Evolutionary conservation across 2,329 filamentous ascomycete genomes (phyloP).

Genomic region (Diplodia seriata): DNA sequence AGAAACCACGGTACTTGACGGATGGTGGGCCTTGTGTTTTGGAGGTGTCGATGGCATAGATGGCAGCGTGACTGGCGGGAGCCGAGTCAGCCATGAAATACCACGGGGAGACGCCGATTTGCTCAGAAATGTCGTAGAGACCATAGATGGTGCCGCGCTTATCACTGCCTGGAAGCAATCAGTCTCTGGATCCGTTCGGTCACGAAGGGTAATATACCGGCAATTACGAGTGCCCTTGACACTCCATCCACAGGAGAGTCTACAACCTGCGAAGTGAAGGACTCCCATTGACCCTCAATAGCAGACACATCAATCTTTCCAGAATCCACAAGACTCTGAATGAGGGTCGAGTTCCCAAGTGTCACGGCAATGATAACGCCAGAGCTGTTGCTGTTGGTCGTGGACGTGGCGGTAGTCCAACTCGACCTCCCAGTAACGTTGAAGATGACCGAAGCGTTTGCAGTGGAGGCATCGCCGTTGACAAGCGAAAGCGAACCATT

Average conservation of each 20-base stretch:
- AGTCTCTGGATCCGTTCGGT: not conserved
- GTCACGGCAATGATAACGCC: conserved; percentile 71
- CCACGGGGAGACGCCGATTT: conserved; percentile 76
- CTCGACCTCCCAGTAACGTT: conserved; percentile 49
- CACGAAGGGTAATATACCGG: conserved; percentile 46
- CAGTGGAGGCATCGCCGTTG: conserved; percentile 56
- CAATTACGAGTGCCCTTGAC: conserved; percentile 68
- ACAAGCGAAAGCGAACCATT: conserved; percentile 64
- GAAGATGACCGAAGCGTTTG: conserved; percentile 49
- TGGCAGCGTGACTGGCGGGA: conserved; percentile 56
- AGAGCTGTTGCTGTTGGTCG: conserved; percentile 32
- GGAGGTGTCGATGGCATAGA: conserved; percentile 62
- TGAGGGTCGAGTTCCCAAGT: conserved; percentile 67
- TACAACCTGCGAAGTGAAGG: conserved; percentile 67
- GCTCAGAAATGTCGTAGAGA: conserved; percentile 73
- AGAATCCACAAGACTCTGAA: conserved; percentile 63
- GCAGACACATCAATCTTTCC: conserved; percentile 64
- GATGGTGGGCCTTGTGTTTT: conserved; percentile 67
- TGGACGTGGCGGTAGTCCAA: conserved; percentile 42
- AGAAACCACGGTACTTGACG: conserved; percentile 73
- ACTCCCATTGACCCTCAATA: conserved; percentile 72
- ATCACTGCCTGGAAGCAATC: conserved; percentile 58
- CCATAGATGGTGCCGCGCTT: conserved; percentile 73
- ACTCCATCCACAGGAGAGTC: conserved; percentile 64
- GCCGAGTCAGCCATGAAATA: conserved; percentile 72